These are phyloP conservation scores for Lodderomyces metapsilosis DNA, from an alignment of 1,139 yeast genomes.

Conservation along the genomic window DNA sequence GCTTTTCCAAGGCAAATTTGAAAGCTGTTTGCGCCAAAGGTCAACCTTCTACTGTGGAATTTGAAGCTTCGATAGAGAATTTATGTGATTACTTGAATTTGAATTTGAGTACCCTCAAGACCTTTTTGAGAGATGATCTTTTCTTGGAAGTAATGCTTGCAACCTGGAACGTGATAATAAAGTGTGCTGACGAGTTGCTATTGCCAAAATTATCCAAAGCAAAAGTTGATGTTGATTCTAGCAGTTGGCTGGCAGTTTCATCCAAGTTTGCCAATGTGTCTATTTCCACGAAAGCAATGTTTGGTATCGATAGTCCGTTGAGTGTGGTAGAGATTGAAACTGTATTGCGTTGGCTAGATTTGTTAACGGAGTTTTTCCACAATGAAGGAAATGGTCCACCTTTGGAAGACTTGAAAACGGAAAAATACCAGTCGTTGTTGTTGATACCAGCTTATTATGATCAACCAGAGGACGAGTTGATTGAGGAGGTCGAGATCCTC, in stretches of 20 bases:
- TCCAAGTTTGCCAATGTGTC: slow-evolving; percentile 52
- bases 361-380: slow-evolving; percentile 73
- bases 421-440: slow-evolving; percentile 62
- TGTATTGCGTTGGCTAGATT: slow-evolving; percentile 68
- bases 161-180: slow-evolving; percentile 70
- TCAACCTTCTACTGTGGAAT: slow-evolving; percentile 50
- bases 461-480: slow-evolving; percentile 47
- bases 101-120: slow-evolving; percentile 65
- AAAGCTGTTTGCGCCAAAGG: slow-evolving; percentile 50
- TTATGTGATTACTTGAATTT: slow-evolving; percentile 72
- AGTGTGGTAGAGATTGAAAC: slow-evolving; percentile 65
- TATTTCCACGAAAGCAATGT: slow-evolving; percentile 29
- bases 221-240: slow-evolving; percentile 15
- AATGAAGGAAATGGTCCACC: slow-evolving; percentile 85
- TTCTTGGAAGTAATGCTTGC: slow-evolving; percentile 69
- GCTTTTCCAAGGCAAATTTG: slow-evolving; percentile 46
- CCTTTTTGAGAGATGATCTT: slow-evolving; percentile 57
- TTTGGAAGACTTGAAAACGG: slow-evolving; percentile 59
- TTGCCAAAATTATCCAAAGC: slow-evolving; percentile 69
- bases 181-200: slow-evolving; percentile 64
- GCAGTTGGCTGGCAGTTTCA: slow-evolving; percentile 51
- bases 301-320: slow-evolving; percentile 46
- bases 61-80: slow-evolving; percentile 71
- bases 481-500: slow-evolving; percentile 58
- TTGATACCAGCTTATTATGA: slow-evolving; percentile 70